These are phyloP conservation scores for Tephrocybe sp. DNA, from an alignment of 768 basidiomycete species.

Conservation along the genomic window DNA sequence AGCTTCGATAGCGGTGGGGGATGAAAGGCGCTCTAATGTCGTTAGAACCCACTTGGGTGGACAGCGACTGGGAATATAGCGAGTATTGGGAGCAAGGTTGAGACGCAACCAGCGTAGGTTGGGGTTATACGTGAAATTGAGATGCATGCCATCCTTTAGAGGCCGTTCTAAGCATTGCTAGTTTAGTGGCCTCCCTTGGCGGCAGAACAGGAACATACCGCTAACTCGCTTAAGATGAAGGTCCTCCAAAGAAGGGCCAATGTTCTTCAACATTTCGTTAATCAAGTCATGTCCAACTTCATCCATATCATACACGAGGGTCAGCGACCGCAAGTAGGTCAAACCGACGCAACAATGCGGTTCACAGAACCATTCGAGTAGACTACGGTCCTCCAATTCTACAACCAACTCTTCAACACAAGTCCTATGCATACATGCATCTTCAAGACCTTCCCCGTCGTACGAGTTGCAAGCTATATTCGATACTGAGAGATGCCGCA, in stretches of 20 bases:
- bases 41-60: conserved; percentile 9
- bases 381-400: not conserved
- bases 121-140: not conserved
- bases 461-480: not conserved
- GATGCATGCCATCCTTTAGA: conserved; percentile 1
- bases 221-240: not conserved
- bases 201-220: not conserved
- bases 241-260: not conserved
- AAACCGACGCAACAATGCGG: conserved; percentile 7
- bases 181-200: not conserved
- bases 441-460: not conserved
- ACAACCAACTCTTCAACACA: conserved; percentile 5
- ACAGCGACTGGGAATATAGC: conserved; percentile 2
- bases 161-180: not conserved
- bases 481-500: conserved; percentile 6
- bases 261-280: not conserved
- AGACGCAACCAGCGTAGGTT: conserved; percentile 7
- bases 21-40: conserved; percentile 1
- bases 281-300: not conserved
- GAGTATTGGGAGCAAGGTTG: conserved; percentile 6
- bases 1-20: conserved; percentile 1
- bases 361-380: conserved; percentile 7
- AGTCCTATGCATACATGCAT: not conserved
- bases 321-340: conserved; percentile 5
- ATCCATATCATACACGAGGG: conserved; percentile 4